Evolutionary conservation across 2,329 filamentous ascomycete genomes (phyloP).

Genomic region (Trichoderma atroviride): DNA sequence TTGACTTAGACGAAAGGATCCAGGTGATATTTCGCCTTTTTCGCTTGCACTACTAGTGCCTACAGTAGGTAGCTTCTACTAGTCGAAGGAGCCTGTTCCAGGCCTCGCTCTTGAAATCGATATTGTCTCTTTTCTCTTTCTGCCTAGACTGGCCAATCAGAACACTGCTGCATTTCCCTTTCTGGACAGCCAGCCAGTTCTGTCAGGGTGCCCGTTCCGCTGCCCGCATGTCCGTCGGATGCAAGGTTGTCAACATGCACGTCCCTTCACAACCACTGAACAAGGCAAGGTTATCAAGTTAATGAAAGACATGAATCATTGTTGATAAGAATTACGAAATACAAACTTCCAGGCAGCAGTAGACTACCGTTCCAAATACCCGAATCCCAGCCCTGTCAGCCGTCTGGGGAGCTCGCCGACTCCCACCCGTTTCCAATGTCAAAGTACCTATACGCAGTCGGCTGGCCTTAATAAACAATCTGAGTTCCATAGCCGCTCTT

Average conservation of each 20-base stretch:
- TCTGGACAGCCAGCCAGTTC: background rate
- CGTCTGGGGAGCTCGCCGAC: background rate
- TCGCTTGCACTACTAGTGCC: background rate
- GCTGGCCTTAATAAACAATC: background rate
- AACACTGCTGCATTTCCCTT: background rate
- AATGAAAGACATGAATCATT: background rate
- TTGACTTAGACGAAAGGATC: background rate
- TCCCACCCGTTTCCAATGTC: background rate
- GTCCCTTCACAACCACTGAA: background rate
- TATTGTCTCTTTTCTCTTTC: constrained; percentile 8
- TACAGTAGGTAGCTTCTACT: background rate
- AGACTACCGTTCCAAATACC: background rate
- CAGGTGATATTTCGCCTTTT: background rate
- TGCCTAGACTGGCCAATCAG: background rate
- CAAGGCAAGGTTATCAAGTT: background rate
- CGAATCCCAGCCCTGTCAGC: background rate
- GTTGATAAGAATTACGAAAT: background rate
- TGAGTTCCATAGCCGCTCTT: background rate
- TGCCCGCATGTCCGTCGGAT: background rate
- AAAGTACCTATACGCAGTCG: background rate
- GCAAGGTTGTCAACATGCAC: background rate
- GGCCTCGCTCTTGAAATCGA: background rate
- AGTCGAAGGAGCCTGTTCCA: background rate
- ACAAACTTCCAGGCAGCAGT: background rate
- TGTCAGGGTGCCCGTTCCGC: background rate